Percentiles rank a stretch among this genome's conserved stretches.
Evolutionary conservation across 1,284 basidiomycete species (phyloP).

Genomic region (Amylostereum areolatum): DNA sequence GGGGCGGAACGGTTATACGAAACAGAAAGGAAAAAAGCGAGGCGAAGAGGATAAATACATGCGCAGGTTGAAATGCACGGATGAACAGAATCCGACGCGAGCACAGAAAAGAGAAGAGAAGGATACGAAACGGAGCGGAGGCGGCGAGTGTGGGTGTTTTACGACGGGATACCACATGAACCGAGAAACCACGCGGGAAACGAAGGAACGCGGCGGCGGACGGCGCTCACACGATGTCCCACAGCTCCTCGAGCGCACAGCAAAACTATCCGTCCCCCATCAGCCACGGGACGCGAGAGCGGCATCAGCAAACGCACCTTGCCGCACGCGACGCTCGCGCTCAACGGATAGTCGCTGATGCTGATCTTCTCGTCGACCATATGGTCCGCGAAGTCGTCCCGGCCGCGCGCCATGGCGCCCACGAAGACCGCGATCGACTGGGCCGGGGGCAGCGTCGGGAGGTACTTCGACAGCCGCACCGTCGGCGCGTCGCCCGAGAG

Average conservation of each 20-base stretch:
- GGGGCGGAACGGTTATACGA: conserved; percentile 3
- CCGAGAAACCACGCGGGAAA: conserved; percentile 2
- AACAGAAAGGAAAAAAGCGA: not conserved
- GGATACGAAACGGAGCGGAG: not conserved
- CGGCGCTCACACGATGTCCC: conserved; percentile 31
- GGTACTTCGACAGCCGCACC: conserved; percentile 77
- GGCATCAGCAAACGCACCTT: conserved; percentile 54
- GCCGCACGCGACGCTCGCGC: conserved; percentile 94
- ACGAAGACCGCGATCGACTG: conserved; percentile 95
- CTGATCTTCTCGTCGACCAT: conserved; percentile 96
- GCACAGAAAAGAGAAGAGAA: conserved; percentile 4
- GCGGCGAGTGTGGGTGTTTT: too few species aligned
- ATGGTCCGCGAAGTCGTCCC: conserved; percentile 97
- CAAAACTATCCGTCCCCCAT: conserved; percentile 26
- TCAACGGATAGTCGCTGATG: conserved; percentile 92
- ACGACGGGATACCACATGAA: too few species aligned
- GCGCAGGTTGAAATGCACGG: conserved; percentile 34
- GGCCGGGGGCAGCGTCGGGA: conserved; percentile 77
- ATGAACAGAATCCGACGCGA: conserved; percentile 7
- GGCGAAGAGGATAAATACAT: conserved; percentile 16
- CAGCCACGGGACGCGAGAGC: not conserved
- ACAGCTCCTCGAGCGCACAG: conserved; percentile 34
- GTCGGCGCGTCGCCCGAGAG: conserved; percentile 90
- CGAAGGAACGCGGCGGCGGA: not conserved
- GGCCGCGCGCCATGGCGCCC: conserved; percentile 94